These are phyloP conservation scores for Przewalskia tangutica DNA, from an alignment of 257 asterid species.

Conservation along the genomic window DNA sequence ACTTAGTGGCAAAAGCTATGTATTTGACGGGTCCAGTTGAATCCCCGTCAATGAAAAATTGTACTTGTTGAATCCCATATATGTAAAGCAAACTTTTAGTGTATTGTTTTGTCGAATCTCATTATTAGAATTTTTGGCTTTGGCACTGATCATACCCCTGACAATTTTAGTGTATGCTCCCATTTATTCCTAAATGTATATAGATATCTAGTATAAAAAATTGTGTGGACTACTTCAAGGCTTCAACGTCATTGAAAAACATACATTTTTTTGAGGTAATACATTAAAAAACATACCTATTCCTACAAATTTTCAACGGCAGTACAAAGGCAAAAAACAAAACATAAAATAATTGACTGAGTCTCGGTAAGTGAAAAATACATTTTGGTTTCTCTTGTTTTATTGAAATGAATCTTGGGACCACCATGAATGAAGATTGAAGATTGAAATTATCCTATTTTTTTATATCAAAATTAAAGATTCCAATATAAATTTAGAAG, in stretches of 20 bases:
- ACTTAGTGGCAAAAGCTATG: too few species aligned
- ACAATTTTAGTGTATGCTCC: background rate
- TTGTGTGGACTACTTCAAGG: constrained; percentile 28
- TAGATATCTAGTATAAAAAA: background rate
- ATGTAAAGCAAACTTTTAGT: too few species aligned
- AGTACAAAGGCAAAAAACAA: constrained; percentile 10
- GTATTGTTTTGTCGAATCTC: too few species aligned
- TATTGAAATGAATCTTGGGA: constrained; percentile 37
- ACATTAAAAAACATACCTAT: background rate
- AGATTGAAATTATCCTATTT: constrained; percentile 12
- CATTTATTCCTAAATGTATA: too few species aligned
- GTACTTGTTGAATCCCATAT: too few species aligned
- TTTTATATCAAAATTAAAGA: constrained; percentile 26
- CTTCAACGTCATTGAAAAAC: constrained; percentile 13
- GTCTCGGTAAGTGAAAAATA: constrained; percentile 52
- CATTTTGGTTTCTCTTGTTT: constrained; percentile 19
- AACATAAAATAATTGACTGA: background rate
- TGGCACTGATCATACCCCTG: too few species aligned
- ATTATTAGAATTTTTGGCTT: too few species aligned
- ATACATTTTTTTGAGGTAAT: background rate
- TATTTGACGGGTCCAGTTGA: too few species aligned
- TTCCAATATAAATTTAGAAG: constrained; percentile 16
- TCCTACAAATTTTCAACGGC: constrained; percentile 13
- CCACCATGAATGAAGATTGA: constrained; percentile 7
- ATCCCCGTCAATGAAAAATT: too few species aligned